Evolutionary conservation across 208 protist genomes (phyloP).

Genomic region (Trypanosoma lewisi): DNA sequence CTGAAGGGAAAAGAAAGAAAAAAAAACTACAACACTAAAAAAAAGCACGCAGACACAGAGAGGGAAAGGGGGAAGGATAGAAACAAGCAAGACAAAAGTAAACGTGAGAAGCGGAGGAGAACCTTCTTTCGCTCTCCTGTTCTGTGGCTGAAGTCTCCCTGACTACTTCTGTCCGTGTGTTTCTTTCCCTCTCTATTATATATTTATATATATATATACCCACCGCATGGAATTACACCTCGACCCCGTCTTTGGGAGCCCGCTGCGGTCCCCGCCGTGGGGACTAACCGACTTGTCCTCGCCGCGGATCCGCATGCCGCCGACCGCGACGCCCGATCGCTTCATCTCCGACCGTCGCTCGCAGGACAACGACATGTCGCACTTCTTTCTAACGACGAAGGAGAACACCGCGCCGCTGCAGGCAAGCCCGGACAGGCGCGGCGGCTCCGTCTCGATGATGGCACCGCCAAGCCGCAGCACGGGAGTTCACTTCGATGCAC

Average conservation of each 20-base stretch:
- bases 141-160: not conserved
- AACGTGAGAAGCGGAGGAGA: not conserved
- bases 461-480: constrained; percentile 14
- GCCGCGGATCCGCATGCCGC: constrained; percentile 8
- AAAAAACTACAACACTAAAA: constrained; percentile 10
- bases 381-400: constrained; percentile 78
- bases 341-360: constrained; percentile 64
- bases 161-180: not conserved
- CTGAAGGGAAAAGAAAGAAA: not conserved
- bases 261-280: constrained; percentile 15
- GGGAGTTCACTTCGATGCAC: not conserved
- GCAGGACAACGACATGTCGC: constrained; percentile 58
- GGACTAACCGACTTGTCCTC: constrained; percentile 14
- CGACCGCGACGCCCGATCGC: constrained; percentile 42
- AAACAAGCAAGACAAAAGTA: not conserved
- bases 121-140: too few species aligned
- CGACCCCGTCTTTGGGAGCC: constrained; percentile 13
- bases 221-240: not conserved
- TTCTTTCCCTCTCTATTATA: not conserved
- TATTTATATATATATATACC: not conserved
- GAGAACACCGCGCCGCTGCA: constrained; percentile 61
- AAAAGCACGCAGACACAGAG: not conserved
- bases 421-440: constrained; percentile 27
- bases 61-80: not conserved
- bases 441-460: constrained; percentile 22